A percentile compares a stretch with the other conserved stretches of the same genome.
Evolutionary conservation across 805 yeast genomes (phyloP).

Genomic region (Cyberlindnera galapagoensis): DNA sequence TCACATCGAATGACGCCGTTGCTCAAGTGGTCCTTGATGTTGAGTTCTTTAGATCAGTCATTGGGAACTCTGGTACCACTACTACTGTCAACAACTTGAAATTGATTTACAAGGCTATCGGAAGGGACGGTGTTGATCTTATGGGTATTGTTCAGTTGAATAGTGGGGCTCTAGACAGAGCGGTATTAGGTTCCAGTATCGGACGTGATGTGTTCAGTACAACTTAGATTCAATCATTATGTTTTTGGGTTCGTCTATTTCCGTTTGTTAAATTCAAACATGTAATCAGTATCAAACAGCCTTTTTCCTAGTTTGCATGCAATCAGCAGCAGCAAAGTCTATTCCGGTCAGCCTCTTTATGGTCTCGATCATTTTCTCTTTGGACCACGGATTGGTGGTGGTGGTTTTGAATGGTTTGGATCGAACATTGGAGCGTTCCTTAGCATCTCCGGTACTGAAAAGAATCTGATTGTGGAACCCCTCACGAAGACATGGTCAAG

Average conservation of each 20-base stretch:
- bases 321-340: background rate
- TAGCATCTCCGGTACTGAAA: conserved; percentile 84
- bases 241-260: too few species aligned
- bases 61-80: conserved; percentile 17
- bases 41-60: conserved; percentile 38
- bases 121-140: conserved; percentile 9
- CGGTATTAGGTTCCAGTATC: conserved; percentile 16
- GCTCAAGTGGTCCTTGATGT: conserved; percentile 48
- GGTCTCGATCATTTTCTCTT: conserved; percentile 25
- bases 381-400: conserved; percentile 67
- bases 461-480: conserved; percentile 82
- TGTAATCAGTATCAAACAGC: background rate
- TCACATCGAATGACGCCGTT: conserved; percentile 39
- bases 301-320: conserved; percentile 1
- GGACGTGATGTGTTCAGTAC: conserved; percentile 20
- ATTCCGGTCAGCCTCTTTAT: too few species aligned
- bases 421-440: conserved; percentile 86
- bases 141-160: conserved; percentile 5
- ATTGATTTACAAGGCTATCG: conserved; percentile 17
- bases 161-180: conserved; percentile 12
- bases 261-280: background rate
- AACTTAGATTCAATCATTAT: too few species aligned
- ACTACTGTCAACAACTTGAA: conserved; percentile 15
- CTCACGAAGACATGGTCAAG: conserved; percentile 84
- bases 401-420: conserved; percentile 50